phyloP scores from a whole-genome alignment of 805 yeast genomes.

The Ascoidea tarda region DNA sequence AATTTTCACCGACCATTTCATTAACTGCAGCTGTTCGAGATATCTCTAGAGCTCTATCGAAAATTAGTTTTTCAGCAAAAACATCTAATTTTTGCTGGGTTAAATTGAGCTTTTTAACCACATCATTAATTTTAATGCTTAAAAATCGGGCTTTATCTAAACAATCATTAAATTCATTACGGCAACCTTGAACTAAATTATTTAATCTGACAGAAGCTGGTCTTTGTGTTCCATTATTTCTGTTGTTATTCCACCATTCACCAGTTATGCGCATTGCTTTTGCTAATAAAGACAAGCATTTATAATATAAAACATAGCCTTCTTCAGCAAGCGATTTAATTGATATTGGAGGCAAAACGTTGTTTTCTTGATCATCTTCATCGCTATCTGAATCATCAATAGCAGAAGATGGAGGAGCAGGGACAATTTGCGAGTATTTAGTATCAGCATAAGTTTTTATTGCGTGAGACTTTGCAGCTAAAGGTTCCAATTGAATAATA shows the following conservation, averaged over 20 bases:
- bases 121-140: constrained; percentile 36
- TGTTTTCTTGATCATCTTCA: constrained; percentile 19
- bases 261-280: constrained; percentile 78
- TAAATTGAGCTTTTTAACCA: constrained; percentile 17
- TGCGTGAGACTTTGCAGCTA: constrained; percentile 87
- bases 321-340: constrained; percentile 60
- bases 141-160: constrained; percentile 80
- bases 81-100: constrained; percentile 16
- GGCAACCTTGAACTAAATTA: constrained; percentile 74
- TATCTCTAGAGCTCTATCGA: constrained; percentile 89
- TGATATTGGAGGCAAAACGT: constrained; percentile 42
- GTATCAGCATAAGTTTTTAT: constrained; percentile 82
- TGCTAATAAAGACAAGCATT: constrained; percentile 69
- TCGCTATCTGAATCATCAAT: constrained; percentile 8
- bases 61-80: constrained; percentile 73
- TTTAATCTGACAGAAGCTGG: constrained; percentile 16
- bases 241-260: constrained; percentile 68
- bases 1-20: constrained; percentile 64
- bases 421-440: constrained; percentile 74
- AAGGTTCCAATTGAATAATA: constrained; percentile 41
- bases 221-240: constrained; percentile 16
- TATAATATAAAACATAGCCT: constrained; percentile 74
- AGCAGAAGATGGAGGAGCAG: constrained; percentile 32
- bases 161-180: constrained; percentile 79
- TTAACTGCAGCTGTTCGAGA: constrained; percentile 83